Conservation (phyloP, 331 rosid genomes). For the Malus hybrid region DNA sequence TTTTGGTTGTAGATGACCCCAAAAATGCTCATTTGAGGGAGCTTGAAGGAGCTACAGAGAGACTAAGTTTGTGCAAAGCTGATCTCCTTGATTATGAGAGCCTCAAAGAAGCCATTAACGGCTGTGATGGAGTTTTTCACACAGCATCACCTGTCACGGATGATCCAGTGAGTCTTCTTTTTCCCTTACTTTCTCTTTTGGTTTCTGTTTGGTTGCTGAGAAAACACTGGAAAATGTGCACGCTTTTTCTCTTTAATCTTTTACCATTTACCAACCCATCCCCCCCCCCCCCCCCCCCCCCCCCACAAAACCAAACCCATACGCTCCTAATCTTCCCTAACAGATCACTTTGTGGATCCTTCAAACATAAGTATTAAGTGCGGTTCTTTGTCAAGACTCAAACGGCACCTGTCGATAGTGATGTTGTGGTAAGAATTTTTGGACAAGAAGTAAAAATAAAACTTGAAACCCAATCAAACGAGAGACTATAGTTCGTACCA, state of each 20-base stretch:
- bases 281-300: too few relatives aligned
- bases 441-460: too few relatives aligned
- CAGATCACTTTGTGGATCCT: neutral
- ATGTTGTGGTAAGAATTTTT: neutral
- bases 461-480: neutral
- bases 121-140: conserved; percentile 78
- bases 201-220: neutral
- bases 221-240: neutral
- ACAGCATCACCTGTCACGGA: conserved; percentile 92
- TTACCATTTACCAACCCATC: neutral
- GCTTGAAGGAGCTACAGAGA: conserved; percentile 73
- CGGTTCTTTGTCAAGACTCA: neutral
- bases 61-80: conserved; percentile 55
- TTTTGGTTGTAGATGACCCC: conserved; percentile 50
- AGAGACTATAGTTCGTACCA: too few relatives aligned
- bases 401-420: neutral
- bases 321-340: neutral
- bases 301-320: too few relatives aligned
- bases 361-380: neutral
- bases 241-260: neutral
- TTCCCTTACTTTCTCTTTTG: neutral
- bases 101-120: conserved; percentile 48
- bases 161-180: conserved; percentile 52
- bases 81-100: conserved; percentile 67
- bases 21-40: conserved; percentile 75